Conservation (phyloP, 768 basidiomycete genomes). For the Termitomyces sp. region DNA sequence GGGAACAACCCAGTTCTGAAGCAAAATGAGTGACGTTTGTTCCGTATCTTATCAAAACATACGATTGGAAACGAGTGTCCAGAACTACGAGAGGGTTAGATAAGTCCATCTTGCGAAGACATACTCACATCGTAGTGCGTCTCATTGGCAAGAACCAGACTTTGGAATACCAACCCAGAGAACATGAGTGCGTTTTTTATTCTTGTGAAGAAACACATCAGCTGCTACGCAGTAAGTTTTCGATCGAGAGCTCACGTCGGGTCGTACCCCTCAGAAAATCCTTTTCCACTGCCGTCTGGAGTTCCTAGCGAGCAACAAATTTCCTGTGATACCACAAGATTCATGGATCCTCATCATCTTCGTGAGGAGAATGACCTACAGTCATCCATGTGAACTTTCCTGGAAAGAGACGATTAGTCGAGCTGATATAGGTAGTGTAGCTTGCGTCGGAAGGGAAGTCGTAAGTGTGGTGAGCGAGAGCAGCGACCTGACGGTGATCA, state of each 20-base stretch:
- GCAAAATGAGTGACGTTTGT: neutral
- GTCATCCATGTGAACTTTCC: conserved; percentile 34
- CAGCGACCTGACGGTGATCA: conserved; percentile 23
- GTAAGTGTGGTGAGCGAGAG: conserved; percentile 39
- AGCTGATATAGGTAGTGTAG: conserved; percentile 25
- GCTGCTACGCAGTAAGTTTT: neutral
- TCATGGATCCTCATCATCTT: neutral
- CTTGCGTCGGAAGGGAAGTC: conserved; percentile 35
- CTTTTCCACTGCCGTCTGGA: conserved; percentile 26
- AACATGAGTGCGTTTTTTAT: conserved; percentile 35
- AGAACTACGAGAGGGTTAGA: conserved; percentile 20
- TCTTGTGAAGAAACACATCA: conserved; percentile 7
- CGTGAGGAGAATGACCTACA: conserved; percentile 14
- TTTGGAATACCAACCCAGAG: conserved; percentile 31
- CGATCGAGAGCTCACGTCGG: conserved; percentile 20
- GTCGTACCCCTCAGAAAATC: conserved; percentile 29
- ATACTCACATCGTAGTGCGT: conserved; percentile 28
- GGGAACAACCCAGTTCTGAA: conserved; percentile 33
- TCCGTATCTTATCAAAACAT: conserved; percentile 1
- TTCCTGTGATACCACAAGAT: conserved; percentile 19
- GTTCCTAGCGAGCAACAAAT: conserved; percentile 31
- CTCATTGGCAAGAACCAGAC: conserved; percentile 27
- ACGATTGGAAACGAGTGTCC: conserved; percentile 33
- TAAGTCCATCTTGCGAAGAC: neutral
- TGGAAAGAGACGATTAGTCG: conserved; percentile 19